Percentiles rank a stretch among this genome's conserved stretches.
Conservation (phyloP, 768 basidiomycete species). For the Termitomyces sp. region DNA sequence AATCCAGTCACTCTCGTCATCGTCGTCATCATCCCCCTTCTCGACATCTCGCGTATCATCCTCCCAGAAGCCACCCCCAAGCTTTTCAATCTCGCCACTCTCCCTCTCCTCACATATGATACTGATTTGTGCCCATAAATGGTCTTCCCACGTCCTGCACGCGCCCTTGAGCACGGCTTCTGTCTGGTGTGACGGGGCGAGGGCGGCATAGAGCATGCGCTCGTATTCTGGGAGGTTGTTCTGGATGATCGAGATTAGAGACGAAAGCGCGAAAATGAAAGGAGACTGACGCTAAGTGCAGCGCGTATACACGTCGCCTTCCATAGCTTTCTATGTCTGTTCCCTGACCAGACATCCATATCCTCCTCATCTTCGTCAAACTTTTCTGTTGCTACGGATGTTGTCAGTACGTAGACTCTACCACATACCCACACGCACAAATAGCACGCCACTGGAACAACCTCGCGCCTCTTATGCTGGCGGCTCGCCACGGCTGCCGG, state of each 20-base stretch:
- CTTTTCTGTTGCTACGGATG: slow-evolving; percentile 25
- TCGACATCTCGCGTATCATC: slow-evolving; percentile 36
- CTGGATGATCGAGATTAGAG: slow-evolving; percentile 18
- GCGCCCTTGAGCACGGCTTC: slow-evolving; percentile 60
- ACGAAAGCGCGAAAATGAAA: neutral
- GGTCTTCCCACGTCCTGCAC: slow-evolving; percentile 91
- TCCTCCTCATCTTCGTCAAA: slow-evolving; percentile 36
- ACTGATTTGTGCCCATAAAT: slow-evolving; percentile 87
- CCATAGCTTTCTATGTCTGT: slow-evolving; percentile 77
- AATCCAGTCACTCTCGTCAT: slow-evolving; percentile 38
- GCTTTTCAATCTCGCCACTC: slow-evolving; percentile 56
- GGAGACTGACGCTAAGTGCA: slow-evolving; percentile 61
- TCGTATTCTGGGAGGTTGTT: slow-evolving; percentile 61
- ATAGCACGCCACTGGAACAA: slow-evolving; percentile 74
- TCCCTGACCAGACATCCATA: slow-evolving; percentile 61
- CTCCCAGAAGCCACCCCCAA: slow-evolving; percentile 84
- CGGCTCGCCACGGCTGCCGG: slow-evolving; percentile 90
- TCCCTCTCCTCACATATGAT: slow-evolving; percentile 79
- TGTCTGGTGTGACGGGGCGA: slow-evolving; percentile 70
- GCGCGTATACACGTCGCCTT: slow-evolving; percentile 79
- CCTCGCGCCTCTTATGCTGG: slow-evolving; percentile 78
- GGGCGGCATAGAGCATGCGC: slow-evolving; percentile 82
- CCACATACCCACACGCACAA: slow-evolving; percentile 34
- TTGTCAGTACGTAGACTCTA: neutral
- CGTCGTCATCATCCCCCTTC: slow-evolving; percentile 41